Percentiles rank a stretch among this genome's conserved stretches.
Conservation (phyloP, 2,329 filamentous ascomycete genomes). For the Arthroderma sp. region DNA sequence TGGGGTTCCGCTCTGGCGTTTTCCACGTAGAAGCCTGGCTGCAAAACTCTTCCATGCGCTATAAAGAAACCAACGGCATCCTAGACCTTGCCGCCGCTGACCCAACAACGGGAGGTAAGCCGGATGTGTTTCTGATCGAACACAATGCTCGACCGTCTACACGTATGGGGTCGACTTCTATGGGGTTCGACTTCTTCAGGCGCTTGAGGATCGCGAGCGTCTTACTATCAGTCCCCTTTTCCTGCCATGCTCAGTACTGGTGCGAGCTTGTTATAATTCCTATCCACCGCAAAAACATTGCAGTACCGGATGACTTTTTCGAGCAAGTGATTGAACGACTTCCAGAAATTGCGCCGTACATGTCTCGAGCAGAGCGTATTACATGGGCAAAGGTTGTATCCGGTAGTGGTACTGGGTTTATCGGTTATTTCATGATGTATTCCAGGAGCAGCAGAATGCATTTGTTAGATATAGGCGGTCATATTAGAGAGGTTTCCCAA, state of each 20-base stretch:
- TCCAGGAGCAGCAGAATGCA: conserved; percentile 1
- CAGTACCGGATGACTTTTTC: not conserved
- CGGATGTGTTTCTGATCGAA: conserved; percentile 17
- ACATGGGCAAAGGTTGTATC: not conserved
- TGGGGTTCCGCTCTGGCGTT: conserved; percentile 6
- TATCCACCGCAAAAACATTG: not conserved
- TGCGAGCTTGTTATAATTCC: not conserved
- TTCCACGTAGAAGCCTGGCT: conserved; percentile 7
- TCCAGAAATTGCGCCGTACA: not conserved
- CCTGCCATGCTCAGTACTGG: conserved; percentile 11
- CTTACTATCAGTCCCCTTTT: conserved; percentile 8
- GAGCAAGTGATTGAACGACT: not conserved
- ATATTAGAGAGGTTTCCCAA: not conserved
- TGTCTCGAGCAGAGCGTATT: not conserved
- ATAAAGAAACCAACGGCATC: not conserved
- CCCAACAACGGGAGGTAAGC: not conserved
- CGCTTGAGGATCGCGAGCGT: not conserved
- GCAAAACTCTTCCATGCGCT: not conserved
- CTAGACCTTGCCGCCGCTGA: not conserved
- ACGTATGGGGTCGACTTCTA: conserved; percentile 20
- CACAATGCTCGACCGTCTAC: conserved; percentile 19
- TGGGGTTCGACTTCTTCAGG: not conserved
- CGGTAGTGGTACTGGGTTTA: not conserved
- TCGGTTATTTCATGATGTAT: not conserved
- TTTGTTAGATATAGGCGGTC: not conserved